Conservation (phyloP, 2,329 filamentous ascomycete species). For the Ophiostoma quercus region DNA sequence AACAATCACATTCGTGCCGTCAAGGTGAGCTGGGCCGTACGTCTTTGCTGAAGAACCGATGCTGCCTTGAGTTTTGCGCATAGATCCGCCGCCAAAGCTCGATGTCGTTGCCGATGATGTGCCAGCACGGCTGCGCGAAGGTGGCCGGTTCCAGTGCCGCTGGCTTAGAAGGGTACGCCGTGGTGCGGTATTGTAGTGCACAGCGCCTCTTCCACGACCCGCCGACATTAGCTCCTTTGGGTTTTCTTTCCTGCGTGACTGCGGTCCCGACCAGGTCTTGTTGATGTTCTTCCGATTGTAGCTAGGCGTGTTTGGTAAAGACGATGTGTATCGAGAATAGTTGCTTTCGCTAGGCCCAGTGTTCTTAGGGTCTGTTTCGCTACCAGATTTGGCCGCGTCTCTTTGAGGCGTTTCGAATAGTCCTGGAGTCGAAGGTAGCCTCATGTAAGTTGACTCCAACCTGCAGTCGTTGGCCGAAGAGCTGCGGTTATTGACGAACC, state of each 20-base stretch:
- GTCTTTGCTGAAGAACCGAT: background rate
- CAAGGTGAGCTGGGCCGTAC: background rate
- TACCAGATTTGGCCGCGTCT: background rate
- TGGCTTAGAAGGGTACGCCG: conserved; percentile 17
- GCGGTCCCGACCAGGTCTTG: conserved; percentile 22
- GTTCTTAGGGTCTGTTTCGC: background rate
- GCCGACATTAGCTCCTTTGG: background rate
- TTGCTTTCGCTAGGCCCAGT: conserved; percentile 21
- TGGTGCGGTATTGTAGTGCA: conserved; percentile 10
- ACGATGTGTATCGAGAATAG: conserved; percentile 18
- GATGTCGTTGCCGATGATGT: background rate
- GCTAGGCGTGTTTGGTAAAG: conserved; percentile 11
- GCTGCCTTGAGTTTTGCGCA: background rate
- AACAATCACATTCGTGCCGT: background rate
- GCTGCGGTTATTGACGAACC: conserved; percentile 40
- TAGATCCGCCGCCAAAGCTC: background rate
- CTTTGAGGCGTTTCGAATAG: background rate
- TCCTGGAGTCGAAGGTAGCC: background rate
- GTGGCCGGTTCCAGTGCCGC: conserved; percentile 16
- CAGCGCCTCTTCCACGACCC: background rate
- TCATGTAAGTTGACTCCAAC: background rate
- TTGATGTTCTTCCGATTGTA: conserved; percentile 16
- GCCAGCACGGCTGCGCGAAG: background rate
- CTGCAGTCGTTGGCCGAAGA: background rate
- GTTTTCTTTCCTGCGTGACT: conserved; percentile 25